Evolutionary conservation across 257 asterid genomes (phyloP).

Genomic region (Nicotiana paniculata): DNA sequence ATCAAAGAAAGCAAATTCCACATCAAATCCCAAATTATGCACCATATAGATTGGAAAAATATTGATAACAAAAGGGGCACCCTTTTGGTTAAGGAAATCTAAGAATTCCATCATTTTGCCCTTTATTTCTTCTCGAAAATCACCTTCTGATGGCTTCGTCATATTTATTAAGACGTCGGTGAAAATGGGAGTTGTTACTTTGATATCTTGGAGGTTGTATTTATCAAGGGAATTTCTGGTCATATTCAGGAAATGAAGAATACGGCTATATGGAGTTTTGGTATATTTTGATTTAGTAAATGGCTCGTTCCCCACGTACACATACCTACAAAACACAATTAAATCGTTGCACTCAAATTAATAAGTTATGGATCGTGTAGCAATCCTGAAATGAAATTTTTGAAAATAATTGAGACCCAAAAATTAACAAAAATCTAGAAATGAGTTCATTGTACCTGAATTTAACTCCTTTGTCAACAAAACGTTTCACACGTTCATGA

Average conservation of each 20-base stretch:
- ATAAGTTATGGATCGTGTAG: background rate
- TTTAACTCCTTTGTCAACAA: background rate
- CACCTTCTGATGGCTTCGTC: conserved; percentile 37
- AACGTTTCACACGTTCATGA: background rate
- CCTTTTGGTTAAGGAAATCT: background rate
- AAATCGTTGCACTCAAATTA: background rate
- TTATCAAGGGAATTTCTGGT: background rate
- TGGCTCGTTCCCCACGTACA: conserved; percentile 2
- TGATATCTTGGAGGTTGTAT: background rate
- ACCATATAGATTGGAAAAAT: conserved; percentile 12
- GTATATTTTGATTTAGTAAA: background rate
- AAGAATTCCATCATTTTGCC: background rate
- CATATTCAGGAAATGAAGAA: background rate
- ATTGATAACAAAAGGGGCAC: conserved; percentile 13
- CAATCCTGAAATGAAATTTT: background rate
- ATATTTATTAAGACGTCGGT: background rate
- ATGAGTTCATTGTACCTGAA: background rate
- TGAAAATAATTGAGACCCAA: background rate
- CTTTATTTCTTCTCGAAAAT: conserved; percentile 19
- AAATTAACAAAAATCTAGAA: background rate
- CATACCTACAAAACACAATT: background rate
- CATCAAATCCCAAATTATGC: background rate
- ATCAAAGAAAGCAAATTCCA: conserved; percentile 27
- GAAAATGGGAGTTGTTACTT: conserved; percentile 3
- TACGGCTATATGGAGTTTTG: background rate